These are phyloP conservation scores for Erysimum cheiri DNA, from an alignment of 441 rosid genomes.

Conservation along the genomic window DNA sequence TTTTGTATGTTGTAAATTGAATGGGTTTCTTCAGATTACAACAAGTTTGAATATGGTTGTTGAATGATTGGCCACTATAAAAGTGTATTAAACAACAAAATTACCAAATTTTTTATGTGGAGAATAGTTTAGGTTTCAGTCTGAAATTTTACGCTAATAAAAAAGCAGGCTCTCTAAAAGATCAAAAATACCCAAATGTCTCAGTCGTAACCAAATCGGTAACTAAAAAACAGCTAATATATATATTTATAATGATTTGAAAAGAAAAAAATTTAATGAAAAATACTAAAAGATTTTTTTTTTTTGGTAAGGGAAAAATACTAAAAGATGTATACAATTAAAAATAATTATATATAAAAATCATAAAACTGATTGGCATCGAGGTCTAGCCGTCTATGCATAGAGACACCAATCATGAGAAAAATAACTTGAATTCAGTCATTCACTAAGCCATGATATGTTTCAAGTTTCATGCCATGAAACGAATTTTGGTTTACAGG, in stretches of 20 bases:
- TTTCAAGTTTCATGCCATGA: neutral
- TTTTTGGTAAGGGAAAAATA: too few relatives aligned
- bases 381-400: neutral
- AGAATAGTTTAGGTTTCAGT: neutral
- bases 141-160: neutral
- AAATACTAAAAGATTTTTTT: neutral
- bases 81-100: neutral
- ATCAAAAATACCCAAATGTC: neutral
- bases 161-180: neutral
- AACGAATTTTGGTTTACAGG: neutral
- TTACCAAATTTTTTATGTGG: neutral
- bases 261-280: neutral
- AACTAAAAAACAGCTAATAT: neutral
- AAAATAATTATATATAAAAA: neutral
- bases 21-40: neutral
- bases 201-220: neutral
- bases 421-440: neutral
- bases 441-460: neutral
- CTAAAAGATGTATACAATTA: neutral
- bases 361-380: neutral
- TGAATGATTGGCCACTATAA: neutral
- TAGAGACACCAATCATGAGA: too few relatives aligned
- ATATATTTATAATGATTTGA: neutral
- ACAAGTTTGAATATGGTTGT: neutral
- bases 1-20: neutral